phyloP scores from a whole-genome alignment of 805 yeast species.

The Hemisphaericaspora nanyangensis region DNA sequence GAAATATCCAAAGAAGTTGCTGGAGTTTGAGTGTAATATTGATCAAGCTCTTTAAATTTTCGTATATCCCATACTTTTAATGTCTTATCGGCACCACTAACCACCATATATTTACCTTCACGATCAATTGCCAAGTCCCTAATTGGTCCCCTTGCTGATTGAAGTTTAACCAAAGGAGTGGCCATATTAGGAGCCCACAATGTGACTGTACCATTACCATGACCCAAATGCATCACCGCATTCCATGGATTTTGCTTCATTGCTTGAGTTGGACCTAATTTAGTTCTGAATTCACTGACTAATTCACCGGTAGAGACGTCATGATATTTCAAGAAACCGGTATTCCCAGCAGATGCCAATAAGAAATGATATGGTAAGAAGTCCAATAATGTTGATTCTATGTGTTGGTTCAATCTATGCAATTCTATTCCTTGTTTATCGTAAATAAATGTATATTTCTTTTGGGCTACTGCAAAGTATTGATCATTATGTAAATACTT shows the following conservation, averaged over 20 bases:
- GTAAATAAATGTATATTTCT: constrained; percentile 87
- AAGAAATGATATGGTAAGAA: constrained; percentile 91
- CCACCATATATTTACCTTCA: constrained; percentile 92
- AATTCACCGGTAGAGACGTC: constrained; percentile 91
- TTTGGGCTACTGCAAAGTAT: constrained; percentile 94
- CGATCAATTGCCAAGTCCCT: constrained; percentile 82
- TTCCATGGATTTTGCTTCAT: constrained; percentile 94
- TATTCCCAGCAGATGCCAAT: constrained; percentile 81
- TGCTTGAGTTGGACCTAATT: constrained; percentile 83
- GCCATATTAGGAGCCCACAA: constrained; percentile 91
- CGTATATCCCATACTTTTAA: constrained; percentile 93
- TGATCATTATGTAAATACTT: constrained; percentile 90
- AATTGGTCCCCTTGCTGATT: constrained; percentile 82
- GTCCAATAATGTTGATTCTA: constrained; percentile 78
- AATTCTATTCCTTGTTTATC: constrained; percentile 89
- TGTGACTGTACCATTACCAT: constrained; percentile 86
- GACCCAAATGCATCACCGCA: constrained; percentile 92
- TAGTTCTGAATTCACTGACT: constrained; percentile 80
- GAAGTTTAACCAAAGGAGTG: constrained; percentile 78
- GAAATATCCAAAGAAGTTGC: constrained; percentile 77
- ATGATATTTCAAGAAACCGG: constrained; percentile 87
- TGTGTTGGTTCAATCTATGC: constrained; percentile 86
- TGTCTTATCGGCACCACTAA: constrained; percentile 80
- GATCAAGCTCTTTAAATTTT: constrained; percentile 69
- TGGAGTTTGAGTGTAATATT: constrained; percentile 77